A percentile compares a stretch with the other conserved stretches of the same genome.
These are phyloP conservation scores for Citrus trifoliata DNA, from an alignment of 345 rosid species.

Conservation along the genomic window DNA sequence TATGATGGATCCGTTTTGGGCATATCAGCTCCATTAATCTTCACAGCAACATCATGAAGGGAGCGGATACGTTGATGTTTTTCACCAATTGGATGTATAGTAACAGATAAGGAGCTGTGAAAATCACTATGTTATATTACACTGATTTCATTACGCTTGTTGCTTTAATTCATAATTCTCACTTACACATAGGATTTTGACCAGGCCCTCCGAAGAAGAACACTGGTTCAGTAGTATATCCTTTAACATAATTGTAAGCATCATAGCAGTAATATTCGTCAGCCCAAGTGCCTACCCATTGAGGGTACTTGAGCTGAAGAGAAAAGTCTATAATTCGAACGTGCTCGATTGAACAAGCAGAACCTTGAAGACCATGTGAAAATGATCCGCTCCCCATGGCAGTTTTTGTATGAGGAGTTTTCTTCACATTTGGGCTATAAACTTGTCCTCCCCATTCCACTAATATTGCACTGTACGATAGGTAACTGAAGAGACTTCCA, in stretches of 20 bases:
- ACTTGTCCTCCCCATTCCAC: slow-evolving; percentile 68
- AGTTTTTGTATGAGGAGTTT: slow-evolving; percentile 49
- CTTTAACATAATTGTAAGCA: slow-evolving; percentile 9
- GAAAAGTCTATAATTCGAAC: slow-evolving; percentile 42
- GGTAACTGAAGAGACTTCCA: slow-evolving; percentile 13
- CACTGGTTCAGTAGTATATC: slow-evolving; percentile 20
- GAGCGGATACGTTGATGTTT: background rate
- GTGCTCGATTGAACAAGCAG: slow-evolving; percentile 32
- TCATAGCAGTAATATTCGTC: slow-evolving; percentile 35
- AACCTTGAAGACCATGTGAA: background rate
- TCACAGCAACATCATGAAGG: background rate
- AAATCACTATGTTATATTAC: background rate
- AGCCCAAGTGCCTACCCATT: slow-evolving; percentile 15
- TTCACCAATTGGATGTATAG: no score
- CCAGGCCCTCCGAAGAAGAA: slow-evolving; percentile 56
- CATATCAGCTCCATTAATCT: background rate
- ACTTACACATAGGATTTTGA: slow-evolving; percentile 23
- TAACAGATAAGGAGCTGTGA: background rate
- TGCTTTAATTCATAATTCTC: background rate
- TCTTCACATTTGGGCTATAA: slow-evolving; percentile 36
- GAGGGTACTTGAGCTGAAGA: slow-evolving; percentile 32
- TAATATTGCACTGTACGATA: slow-evolving; percentile 34
- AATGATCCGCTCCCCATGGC: slow-evolving; percentile 50
- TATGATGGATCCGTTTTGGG: background rate
- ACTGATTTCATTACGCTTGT: background rate